A percentile compares a stretch with the other conserved stretches of the same genome.
Evolutionary conservation across 78 protist genomes (phyloP).

Genomic region (Anaeramoeba ignava): DNA sequence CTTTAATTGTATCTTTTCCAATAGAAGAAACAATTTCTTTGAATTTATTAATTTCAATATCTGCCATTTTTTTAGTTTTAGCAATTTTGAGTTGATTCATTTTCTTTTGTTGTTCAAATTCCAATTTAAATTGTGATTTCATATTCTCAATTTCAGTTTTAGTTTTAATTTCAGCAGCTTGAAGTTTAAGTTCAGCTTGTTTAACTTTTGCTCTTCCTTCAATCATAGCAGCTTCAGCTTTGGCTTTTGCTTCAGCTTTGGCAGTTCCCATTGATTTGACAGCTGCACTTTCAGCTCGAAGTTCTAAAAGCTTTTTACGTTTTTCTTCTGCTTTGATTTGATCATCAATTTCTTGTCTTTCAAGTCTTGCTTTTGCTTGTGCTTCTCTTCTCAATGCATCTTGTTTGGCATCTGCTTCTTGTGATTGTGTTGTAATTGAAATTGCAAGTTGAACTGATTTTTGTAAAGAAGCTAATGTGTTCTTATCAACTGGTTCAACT

Average conservation of each 20-base stretch:
- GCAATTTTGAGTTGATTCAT: slow-evolving; percentile 35
- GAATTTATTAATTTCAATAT: slow-evolving; percentile 47
- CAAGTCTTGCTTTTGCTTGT: slow-evolving; percentile 58
- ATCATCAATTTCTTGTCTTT: slow-evolving; percentile 53
- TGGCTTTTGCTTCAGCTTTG: slow-evolving; percentile 57
- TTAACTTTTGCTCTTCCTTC: slow-evolving; percentile 49
- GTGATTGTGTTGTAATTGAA: too few relatives aligned
- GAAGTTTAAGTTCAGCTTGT: slow-evolving; percentile 40
- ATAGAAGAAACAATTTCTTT: slow-evolving; percentile 30
- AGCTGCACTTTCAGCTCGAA: slow-evolving; percentile 44
- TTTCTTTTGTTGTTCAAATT: slow-evolving; percentile 30
- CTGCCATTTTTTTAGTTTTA: slow-evolving; percentile 26
- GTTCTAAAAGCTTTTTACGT: slow-evolving; percentile 37
- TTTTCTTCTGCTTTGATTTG: slow-evolving; percentile 45
- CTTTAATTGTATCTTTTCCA: slow-evolving; percentile 49
- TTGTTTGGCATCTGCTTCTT: slow-evolving; percentile 64
- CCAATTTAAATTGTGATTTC: slow-evolving; percentile 21
- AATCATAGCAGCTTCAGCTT: slow-evolving; percentile 50
- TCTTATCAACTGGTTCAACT: too few relatives aligned
- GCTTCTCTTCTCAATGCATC: slow-evolving; percentile 60
- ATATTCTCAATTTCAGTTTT: slow-evolving; percentile 17
- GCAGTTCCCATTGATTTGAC: slow-evolving; percentile 60
- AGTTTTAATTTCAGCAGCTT: slow-evolving; percentile 36
- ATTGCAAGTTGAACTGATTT: slow-evolving; percentile 71
- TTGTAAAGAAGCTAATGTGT: slow-evolving; percentile 74